phyloP scores from a whole-genome alignment of 441 rosid species.

The Cnidoscolus chayamansa region DNA sequence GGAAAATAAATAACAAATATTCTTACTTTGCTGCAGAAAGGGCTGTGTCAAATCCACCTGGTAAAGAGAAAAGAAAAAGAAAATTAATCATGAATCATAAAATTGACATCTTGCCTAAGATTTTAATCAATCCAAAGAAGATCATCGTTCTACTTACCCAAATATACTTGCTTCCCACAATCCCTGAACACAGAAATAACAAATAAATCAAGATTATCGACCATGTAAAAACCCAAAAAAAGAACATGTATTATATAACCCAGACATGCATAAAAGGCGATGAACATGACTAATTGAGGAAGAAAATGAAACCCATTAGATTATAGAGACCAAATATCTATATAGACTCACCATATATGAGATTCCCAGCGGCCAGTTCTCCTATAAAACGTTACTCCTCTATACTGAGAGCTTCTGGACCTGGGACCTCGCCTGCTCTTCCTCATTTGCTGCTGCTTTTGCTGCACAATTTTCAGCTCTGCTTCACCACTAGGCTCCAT shows the following conservation, averaged over 20 bases:
- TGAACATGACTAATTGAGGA: no score
- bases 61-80: not conserved
- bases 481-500: constrained; percentile 26
- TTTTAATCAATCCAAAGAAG: no score
- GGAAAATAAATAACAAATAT: not conserved
- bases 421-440: constrained; percentile 91
- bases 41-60: constrained; percentile 97
- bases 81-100: not conserved
- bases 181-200: constrained; percentile 52
- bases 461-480: constrained; percentile 36
- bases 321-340: no score
- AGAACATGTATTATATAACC: not conserved
- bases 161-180: constrained; percentile 94
- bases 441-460: constrained; percentile 48
- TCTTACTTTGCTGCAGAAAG: constrained; percentile 83
- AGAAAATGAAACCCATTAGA: not conserved
- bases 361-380: constrained; percentile 98
- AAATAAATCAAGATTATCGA: not conserved
- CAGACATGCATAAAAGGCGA: not conserved
- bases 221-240: not conserved
- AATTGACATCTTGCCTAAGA: no score
- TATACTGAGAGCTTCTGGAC: constrained; percentile 84
- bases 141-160: constrained; percentile 43
- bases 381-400: constrained; percentile 91
- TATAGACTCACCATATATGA: constrained; percentile 65